Evolutionary conservation across 306 rosid genomes (phyloP).

Genomic region (Sicyos edulis): DNA sequence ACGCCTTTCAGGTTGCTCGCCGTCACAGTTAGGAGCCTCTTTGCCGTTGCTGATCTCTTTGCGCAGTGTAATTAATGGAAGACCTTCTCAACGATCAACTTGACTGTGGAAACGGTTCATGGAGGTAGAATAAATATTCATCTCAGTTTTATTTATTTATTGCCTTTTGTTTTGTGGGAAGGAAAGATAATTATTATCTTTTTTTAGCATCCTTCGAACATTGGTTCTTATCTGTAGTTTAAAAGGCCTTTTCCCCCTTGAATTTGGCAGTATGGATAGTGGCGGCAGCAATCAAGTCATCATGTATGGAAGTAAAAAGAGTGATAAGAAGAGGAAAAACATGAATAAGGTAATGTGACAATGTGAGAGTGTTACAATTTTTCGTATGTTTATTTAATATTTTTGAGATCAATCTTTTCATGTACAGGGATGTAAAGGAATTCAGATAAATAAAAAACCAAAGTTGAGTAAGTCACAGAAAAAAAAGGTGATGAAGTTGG

Average conservation of each 20-base stretch:
- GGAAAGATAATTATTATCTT: not conserved
- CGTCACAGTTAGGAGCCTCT: no score
- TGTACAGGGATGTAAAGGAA: conserved; percentile 34
- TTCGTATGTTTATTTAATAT: conserved; percentile 7
- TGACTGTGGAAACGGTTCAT: conserved; percentile 19
- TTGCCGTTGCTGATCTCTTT: no score
- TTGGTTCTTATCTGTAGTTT: not conserved
- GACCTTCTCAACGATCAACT: conserved; percentile 17
- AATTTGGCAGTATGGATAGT: conserved; percentile 38
- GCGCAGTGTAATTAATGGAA: conserved; percentile 16
- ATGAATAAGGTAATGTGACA: conserved; percentile 32
- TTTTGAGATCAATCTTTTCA: conserved; percentile 9
- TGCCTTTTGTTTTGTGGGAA: not conserved
- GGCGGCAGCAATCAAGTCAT: conserved; percentile 41
- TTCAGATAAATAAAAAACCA: conserved; percentile 33
- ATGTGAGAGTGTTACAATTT: not conserved
- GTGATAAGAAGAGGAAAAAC: conserved; percentile 41
- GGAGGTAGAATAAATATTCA: conserved; percentile 21
- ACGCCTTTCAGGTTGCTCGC: no score
- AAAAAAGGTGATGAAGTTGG: conserved; percentile 60
- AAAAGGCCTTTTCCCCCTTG: not conserved
- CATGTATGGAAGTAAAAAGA: conserved; percentile 32
- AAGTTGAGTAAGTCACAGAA: conserved; percentile 66
- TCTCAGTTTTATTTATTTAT: not conserved
- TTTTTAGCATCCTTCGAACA: not conserved